These are phyloP conservation scores for Leccinum obscurum DNA, from an alignment of 768 basidiomycete species.

Conservation along the genomic window DNA sequence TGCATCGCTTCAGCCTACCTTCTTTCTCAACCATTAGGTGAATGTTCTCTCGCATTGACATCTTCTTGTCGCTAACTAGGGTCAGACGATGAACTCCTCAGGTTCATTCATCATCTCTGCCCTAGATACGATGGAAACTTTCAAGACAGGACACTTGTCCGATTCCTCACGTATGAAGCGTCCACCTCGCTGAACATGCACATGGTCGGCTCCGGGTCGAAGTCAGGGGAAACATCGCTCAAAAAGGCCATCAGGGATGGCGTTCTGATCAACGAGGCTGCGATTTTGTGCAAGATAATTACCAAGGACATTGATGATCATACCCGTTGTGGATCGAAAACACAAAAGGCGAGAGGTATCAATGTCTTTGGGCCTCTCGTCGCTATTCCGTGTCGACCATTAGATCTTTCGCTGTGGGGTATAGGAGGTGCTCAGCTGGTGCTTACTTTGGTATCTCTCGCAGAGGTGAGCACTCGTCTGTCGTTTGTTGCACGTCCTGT, in stretches of 20 bases:
- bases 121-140: conserved; percentile 77
- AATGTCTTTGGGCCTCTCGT: conserved; percentile 52
- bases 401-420: conserved; percentile 79
- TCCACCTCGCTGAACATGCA: conserved; percentile 83
- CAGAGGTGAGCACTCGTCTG: conserved; percentile 48
- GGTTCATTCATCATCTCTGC: conserved; percentile 79
- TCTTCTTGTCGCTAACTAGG: conserved; percentile 15
- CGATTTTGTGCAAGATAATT: conserved; percentile 43
- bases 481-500: background rate
- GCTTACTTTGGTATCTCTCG: conserved; percentile 73
- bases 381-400: conserved; percentile 55
- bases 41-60: background rate
- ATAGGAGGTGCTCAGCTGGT: conserved; percentile 80
- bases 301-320: conserved; percentile 22
- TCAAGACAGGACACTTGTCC: conserved; percentile 66
- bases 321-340: background rate
- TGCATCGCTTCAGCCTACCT: conserved; percentile 68
- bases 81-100: conserved; percentile 67
- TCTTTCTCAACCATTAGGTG: conserved; percentile 59
- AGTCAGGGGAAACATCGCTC: conserved; percentile 39
- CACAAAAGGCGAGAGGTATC: background rate
- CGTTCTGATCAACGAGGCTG: conserved; percentile 36
- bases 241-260: conserved; percentile 45
- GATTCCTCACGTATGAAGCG: conserved; percentile 83
- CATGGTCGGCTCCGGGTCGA: conserved; percentile 51